Base-by-base conservation (phyloP, 106 monocot genomes). In the Agapanthus africanus region DNA sequence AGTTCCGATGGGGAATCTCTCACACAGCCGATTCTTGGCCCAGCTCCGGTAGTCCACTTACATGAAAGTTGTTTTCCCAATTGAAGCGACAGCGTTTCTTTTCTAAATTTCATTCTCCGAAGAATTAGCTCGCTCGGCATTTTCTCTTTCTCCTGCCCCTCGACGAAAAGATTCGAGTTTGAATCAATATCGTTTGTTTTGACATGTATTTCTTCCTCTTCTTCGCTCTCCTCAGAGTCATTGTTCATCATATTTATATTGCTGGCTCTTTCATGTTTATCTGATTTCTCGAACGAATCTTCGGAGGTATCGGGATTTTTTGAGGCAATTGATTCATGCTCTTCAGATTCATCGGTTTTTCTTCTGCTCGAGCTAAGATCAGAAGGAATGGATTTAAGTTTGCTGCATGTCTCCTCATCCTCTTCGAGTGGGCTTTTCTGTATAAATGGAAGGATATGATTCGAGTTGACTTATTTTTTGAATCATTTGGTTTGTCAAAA, bases 1-100 rank as follows among this genome's bases (percentile, higher is more conserved):
- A 94, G 81, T 67, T 88, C 87, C 0, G 85, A 83, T 1, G 94
- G 90, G 65, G 82, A 94, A 65, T 90, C 90, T 65, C 90, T 83
- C 31, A 94, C 90, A 40, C 82, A 90, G 18, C 85, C 83, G 25
- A 94, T 94, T 31, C 94, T 76, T 60, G 94, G 87, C 6, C 94
- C 94, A 7, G 85, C 85, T 2, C 87, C 94, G 0, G 87, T 88
- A 7, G 81, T 87, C 94, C 94, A 94, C 70, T 75, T 87, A 60
- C 68, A 77, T 15, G 90, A 76, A 14, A 88, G 39, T 44, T 85
- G 84, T 39, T 80, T 85, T 28, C 85, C 87, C 54, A 94, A 32
- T 57, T 94, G 94, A 73, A 59, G 77, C 6, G 82, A 79, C 22
- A 80, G 69, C 44, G 74, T 50, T 21, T 73, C 79, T 68, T 88